A percentile compares a stretch with the other conserved stretches of the same genome.
Evolutionary conservation across 371 early-diverging fungal species (phyloP).

Genomic region (Capillidium heterosporum): DNA sequence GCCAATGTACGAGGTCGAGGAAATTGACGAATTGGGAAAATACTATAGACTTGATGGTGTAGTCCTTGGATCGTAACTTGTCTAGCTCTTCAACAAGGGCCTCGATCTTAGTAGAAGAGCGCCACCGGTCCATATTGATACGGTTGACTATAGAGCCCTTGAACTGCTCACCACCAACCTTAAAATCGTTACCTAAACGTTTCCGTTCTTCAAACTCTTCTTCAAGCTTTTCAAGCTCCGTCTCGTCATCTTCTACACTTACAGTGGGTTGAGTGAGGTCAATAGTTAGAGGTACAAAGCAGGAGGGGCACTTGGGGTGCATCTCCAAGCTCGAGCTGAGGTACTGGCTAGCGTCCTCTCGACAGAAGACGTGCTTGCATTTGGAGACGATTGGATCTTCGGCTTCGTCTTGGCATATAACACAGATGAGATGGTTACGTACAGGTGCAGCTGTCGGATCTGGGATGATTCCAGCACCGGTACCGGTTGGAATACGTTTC

Average conservation of each 20-base stretch:
- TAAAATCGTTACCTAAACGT: conserved; percentile 7
- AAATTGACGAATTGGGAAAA: conserved; percentile 89
- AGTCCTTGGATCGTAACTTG: conserved; percentile 49
- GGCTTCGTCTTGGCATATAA: conserved; percentile 73
- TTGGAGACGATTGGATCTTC: conserved; percentile 78
- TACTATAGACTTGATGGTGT: conserved; percentile 65
- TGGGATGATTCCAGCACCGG: not conserved
- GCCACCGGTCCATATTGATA: conserved; percentile 74
- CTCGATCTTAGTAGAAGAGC: conserved; percentile 75
- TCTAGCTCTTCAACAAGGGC: conserved; percentile 83
- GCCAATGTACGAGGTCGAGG: conserved; percentile 84
- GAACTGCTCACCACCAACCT: conserved; percentile 16
- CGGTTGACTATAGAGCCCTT: conserved; percentile 76
- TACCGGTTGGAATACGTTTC: conserved; percentile 19
- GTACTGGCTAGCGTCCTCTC: conserved; percentile 38
- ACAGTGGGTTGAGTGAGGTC: conserved; percentile 54
- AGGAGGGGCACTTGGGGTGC: conserved; percentile 62
- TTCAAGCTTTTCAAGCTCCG: conserved; percentile 10
- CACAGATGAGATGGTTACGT: conserved; percentile 52
- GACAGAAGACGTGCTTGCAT: conserved; percentile 85
- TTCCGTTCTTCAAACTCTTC: conserved; percentile 3
- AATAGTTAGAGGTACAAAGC: conserved; percentile 59
- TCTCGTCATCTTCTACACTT: not conserved
- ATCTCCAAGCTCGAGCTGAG: conserved; percentile 23
- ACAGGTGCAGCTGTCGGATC: not conserved